A percentile compares a stretch with the other conserved stretches of the same genome.
phyloP scores from a whole-genome alignment of 2,329 filamentous ascomycete genomes.

The Neofusicoccum kwambonambiense region DNA sequence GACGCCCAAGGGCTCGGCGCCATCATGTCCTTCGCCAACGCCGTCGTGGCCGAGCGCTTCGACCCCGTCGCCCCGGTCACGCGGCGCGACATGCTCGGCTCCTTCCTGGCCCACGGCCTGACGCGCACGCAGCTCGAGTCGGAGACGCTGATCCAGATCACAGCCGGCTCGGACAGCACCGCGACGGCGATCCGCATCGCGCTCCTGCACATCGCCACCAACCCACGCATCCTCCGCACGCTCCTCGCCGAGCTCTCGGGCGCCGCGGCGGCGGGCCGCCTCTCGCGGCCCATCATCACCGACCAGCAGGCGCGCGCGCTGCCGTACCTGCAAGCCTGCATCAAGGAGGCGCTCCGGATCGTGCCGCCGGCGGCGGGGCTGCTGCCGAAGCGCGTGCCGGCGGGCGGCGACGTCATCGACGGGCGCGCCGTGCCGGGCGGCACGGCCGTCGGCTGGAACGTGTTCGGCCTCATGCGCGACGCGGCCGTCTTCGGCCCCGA shows the following conservation, averaged over 20 bases:
- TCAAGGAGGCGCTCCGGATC: slow-evolving; percentile 48
- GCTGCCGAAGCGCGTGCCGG: slow-evolving; percentile 32
- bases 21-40: slow-evolving; percentile 40
- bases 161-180: slow-evolving; percentile 60
- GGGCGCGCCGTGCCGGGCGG: slow-evolving; percentile 37
- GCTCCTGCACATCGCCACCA: slow-evolving; percentile 54
- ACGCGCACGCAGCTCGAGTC: slow-evolving; percentile 42
- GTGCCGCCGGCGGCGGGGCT: slow-evolving; percentile 40
- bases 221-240: slow-evolving; percentile 45
- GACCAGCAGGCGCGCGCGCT: slow-evolving; percentile 38
- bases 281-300: slow-evolving; percentile 48
- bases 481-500: slow-evolving; percentile 37
- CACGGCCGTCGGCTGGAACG: slow-evolving; percentile 40
- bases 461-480: slow-evolving; percentile 38
- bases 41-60: slow-evolving; percentile 49
- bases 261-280: slow-evolving; percentile 38
- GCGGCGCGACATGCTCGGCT: slow-evolving; percentile 53
- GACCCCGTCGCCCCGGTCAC: slow-evolving; percentile 43
- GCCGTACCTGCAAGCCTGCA: slow-evolving; percentile 47
- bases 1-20: slow-evolving; percentile 21
- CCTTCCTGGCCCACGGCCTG: slow-evolving; percentile 47
- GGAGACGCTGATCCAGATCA: slow-evolving; percentile 47
- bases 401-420: slow-evolving; percentile 30
- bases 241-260: slow-evolving; percentile 49
- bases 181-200: slow-evolving; percentile 56